Evolutionary conservation across 2,329 filamentous ascomycete species (phyloP), one percentile per base, ranked within the genome.

Genomic region (Fusarium lyarnte): DNA sequence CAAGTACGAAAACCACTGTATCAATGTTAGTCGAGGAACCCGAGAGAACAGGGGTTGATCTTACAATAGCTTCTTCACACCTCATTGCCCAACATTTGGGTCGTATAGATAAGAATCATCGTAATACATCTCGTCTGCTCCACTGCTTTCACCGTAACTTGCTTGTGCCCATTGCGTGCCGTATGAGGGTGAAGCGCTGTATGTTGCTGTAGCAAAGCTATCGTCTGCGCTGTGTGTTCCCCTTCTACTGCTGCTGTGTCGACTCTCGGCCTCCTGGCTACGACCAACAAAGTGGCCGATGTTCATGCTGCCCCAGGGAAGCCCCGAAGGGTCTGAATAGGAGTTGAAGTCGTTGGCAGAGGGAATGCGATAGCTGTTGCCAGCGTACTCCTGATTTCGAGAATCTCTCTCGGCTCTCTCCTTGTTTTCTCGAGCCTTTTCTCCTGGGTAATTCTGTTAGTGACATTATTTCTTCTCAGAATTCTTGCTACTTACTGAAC

Each of bases 261-360:
- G 81, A 73, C 84, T 85, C 65, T 84, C 82, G 12, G 81, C 81
- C 73, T 87, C 86, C 75, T 88, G 86, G 49, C 87, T 87, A 55
- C 84, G 82, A 12, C 84, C 79, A 0, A 89, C 80, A 31, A 88
- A 82, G 73, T 86, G 85, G 42, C 83, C 86, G 81, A 94, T 85
- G 68, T 87, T 92, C 72, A 93, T 81, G 25, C 91, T 87, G 39
- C 92, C 92, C 92, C 92, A 94, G 0, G 92, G 92, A 6, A 94
- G 83, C 0, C 92, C 92, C 0, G 90, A 90, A 6, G 89, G 84
- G 17, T 87, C 85, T 39, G 82, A 76, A 53, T 87, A 86, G 39
- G 77, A 78, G 65, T 81, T 81, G 39, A 92, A 84, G 43, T 92
- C 89, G 19, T 84, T 82, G 7, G 89, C 84, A 25, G 87, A 85